Percentiles rank a stretch among this genome's conserved stretches.
These are phyloP conservation scores for Suhomyces coccinellae DNA, from an alignment of 1,139 yeast species.

Conservation along the genomic window DNA sequence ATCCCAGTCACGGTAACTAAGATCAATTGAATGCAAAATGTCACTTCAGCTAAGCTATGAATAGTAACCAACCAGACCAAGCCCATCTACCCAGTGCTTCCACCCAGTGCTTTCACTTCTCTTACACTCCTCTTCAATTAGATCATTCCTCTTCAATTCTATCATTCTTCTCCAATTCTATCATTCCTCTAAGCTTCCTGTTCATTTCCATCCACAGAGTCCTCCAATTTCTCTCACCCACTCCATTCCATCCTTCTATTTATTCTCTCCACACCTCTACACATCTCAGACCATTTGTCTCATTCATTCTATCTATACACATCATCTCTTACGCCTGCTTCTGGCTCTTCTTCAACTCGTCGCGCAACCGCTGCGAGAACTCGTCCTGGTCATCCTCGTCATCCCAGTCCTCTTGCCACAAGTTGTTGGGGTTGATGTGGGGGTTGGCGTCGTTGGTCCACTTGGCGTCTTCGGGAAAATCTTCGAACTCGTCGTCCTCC, in stretches of 20 bases:
- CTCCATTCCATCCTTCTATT: neutral
- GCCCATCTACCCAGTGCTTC: too few relatives aligned
- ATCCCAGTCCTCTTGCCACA: conserved; percentile 98
- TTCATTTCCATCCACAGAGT: too few relatives aligned
- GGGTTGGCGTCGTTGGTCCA: conserved; percentile 43
- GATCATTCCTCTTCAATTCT: too few relatives aligned
- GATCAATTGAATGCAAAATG: too few relatives aligned
- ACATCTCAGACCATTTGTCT: neutral
- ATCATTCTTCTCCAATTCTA: too few relatives aligned
- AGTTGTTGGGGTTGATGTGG: conserved; percentile 43
- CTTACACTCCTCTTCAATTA: too few relatives aligned
- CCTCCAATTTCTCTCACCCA: too few relatives aligned
- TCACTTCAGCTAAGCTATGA: too few relatives aligned
- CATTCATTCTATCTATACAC: neutral
- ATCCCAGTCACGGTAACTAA: too few relatives aligned
- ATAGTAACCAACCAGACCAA: too few relatives aligned
- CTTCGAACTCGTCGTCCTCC: conserved; percentile 95
- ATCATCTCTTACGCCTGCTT: conserved; percentile 10
- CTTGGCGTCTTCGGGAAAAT: conserved; percentile 79
- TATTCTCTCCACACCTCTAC: neutral
- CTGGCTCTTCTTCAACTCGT: conserved; percentile 37
- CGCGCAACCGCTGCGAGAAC: conserved; percentile 68
- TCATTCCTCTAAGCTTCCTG: too few relatives aligned
- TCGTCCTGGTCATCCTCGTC: conserved; percentile 88
- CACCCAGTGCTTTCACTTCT: too few relatives aligned